Conservation (phyloP, 2,329 filamentous ascomycete genomes). For the Lachnellula arida region DNA sequence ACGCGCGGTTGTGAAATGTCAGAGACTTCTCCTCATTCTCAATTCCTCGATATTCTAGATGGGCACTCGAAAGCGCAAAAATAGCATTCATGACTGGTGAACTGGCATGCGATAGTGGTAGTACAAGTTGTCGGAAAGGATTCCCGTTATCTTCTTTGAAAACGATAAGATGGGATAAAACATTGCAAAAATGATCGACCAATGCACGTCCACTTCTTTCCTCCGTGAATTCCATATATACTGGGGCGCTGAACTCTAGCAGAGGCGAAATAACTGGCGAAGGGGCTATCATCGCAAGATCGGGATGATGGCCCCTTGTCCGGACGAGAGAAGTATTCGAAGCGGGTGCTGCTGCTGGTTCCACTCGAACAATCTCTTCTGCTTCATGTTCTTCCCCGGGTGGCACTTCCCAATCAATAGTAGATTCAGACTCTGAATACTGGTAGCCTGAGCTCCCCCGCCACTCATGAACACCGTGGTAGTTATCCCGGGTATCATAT, state of each 20-base stretch:
- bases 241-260: constrained; percentile 48
- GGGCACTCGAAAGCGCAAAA: constrained; percentile 77
- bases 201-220: constrained; percentile 50
- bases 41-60: constrained; percentile 64
- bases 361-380: constrained; percentile 23
- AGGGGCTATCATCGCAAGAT: constrained; percentile 30
- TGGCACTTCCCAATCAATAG: constrained; percentile 18
- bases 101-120: constrained; percentile 54
- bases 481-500: constrained; percentile 7
- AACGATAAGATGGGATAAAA: constrained; percentile 60
- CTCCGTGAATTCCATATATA: constrained; percentile 53
- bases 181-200: constrained; percentile 60
- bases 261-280: constrained; percentile 29
- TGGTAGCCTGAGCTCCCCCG: constrained; percentile 18
- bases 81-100: constrained; percentile 73
- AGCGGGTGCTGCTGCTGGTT: constrained; percentile 2
- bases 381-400: constrained; percentile 18
- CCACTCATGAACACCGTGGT: constrained; percentile 19
- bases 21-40: constrained; percentile 50
- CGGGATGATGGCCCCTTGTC: constrained; percentile 28
- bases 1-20: constrained; percentile 55
- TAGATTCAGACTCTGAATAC: constrained; percentile 18
- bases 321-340: constrained; percentile 15
- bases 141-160: constrained; percentile 59
- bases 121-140: constrained; percentile 57